These are phyloP conservation scores for Furcasterigmium furcatum DNA, from an alignment of 2,329 filamentous ascomycete species.

Conservation along the genomic window DNA sequence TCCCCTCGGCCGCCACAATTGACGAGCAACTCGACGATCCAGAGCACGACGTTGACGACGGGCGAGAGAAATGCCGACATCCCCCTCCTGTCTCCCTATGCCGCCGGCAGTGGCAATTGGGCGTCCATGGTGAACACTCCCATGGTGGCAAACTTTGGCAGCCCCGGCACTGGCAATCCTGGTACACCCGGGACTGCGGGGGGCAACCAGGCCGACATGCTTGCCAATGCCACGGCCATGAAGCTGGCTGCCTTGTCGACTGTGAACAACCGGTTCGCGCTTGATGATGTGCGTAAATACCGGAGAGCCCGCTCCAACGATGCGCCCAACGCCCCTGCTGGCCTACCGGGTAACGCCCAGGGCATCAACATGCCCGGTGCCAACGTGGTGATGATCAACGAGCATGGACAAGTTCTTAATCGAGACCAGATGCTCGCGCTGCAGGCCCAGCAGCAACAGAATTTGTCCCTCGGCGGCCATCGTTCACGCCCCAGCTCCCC, in stretches of 20 bases:
- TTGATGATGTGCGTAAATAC: conserved; percentile 96
- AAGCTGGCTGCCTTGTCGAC: conserved; percentile 95
- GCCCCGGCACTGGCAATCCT: conserved; percentile 32
- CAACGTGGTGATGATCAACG: conserved; percentile 92
- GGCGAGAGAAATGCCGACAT: conserved; percentile 69
- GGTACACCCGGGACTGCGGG: conserved; percentile 19
- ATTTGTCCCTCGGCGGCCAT: conserved; percentile 56
- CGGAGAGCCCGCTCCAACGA: conserved; percentile 88
- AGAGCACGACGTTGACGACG: conserved; percentile 77
- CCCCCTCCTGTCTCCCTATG: conserved; percentile 82
- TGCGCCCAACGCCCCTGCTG: conserved; percentile 48
- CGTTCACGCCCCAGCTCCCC: conserved; percentile 89
- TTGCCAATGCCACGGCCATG: conserved; percentile 98
- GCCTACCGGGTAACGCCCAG: conserved; percentile 32
- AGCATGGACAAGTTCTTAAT: conserved; percentile 82
- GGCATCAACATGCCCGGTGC: conserved; percentile 62
- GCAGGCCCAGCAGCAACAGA: conserved; percentile 61
- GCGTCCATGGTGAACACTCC: conserved; percentile 98
- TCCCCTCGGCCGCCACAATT: conserved; percentile 75
- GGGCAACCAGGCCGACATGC: conserved; percentile 86
- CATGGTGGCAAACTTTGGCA: conserved; percentile 82
- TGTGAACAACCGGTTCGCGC: conserved; percentile 94
- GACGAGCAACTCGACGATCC: conserved; percentile 66
- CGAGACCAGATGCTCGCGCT: conserved; percentile 82
- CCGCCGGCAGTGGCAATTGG: conserved; percentile 84